Evolutionary conservation across 768 basidiomycete genomes (phyloP).

Genomic region (Calocera cornea): DNA sequence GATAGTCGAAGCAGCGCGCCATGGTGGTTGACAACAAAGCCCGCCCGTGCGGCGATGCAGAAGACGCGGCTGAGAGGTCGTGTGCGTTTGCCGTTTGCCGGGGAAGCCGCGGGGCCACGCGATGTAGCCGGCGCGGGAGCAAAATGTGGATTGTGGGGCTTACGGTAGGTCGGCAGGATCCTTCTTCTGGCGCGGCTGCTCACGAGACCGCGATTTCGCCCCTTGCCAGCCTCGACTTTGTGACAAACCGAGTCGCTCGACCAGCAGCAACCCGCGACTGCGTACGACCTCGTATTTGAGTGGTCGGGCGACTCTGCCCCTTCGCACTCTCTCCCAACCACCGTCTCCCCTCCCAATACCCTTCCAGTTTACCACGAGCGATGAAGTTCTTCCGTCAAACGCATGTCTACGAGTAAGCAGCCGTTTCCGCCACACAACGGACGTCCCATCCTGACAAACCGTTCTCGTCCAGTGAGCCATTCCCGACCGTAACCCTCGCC

Average conservation of each 20-base stretch:
- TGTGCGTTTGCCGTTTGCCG: too few relatives aligned
- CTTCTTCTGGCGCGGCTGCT: background rate
- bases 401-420: background rate
- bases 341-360: background rate
- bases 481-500: constrained; percentile 82
- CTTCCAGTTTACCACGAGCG: background rate
- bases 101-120: background rate
- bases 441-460: constrained; percentile 1
- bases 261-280: background rate
- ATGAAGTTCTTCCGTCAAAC: constrained; percentile 2
- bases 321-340: background rate
- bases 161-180: background rate
- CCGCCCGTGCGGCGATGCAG: too few relatives aligned
- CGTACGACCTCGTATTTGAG: background rate
- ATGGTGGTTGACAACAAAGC: too few relatives aligned
- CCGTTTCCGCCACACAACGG: background rate
- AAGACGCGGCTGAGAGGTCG: too few relatives aligned
- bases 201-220: background rate
- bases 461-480: constrained; percentile 56
- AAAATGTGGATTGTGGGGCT: background rate
- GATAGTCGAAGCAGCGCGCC: too few relatives aligned
- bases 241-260: background rate
- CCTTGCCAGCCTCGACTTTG: background rate
- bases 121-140: background rate
- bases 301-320: background rate